A percentile compares a stretch with the other conserved stretches of the same genome.
Evolutionary conservation across 2,329 filamentous ascomycete species (phyloP).

Genomic region (Cadophora sp.): DNA sequence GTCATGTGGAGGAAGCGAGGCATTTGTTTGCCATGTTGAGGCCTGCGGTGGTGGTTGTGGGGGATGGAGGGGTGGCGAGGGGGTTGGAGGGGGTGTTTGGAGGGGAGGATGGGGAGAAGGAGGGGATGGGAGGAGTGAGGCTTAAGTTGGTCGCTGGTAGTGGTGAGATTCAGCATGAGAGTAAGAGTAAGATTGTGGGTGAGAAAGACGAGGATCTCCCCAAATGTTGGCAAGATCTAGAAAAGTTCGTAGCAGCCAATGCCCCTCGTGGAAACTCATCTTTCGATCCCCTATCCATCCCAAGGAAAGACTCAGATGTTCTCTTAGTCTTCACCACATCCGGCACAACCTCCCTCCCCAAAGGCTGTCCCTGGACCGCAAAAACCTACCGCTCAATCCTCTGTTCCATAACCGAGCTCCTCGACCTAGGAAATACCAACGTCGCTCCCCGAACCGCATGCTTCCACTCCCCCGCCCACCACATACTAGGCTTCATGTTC

Average conservation of each 20-base stretch:
- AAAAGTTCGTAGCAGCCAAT: not conserved
- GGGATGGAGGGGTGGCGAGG: constrained; percentile 6
- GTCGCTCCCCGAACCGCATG: not conserved
- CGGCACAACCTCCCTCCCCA: constrained; percentile 86
- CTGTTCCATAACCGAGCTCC: constrained; percentile 24
- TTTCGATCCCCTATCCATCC: not conserved
- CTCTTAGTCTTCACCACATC: constrained; percentile 96
- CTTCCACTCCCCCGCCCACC: not conserved
- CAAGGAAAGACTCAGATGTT: constrained; percentile 59
- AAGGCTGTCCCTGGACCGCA: constrained; percentile 88
- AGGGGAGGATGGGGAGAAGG: not conserved
- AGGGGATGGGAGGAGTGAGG: not conserved
- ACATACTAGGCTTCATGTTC: constrained; percentile 17
- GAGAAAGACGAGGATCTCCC: not conserved
- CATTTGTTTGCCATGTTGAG: constrained; percentile 25
- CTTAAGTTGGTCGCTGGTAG: not conserved
- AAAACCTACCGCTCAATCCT: constrained; percentile 73
- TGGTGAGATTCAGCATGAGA: not conserved
- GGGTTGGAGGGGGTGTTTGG: not conserved
- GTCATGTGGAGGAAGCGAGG: constrained; percentile 17
- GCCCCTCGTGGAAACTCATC: not conserved
- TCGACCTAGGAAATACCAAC: not conserved
- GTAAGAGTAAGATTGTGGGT: not conserved
- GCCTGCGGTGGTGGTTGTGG: constrained; percentile 22
- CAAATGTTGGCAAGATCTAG: constrained; percentile 15